A percentile compares a stretch with the other conserved stretches of the same genome.
Conservation (phyloP, 129 eudicot genomes). For the Chrysanthemum seticuspe region DNA sequence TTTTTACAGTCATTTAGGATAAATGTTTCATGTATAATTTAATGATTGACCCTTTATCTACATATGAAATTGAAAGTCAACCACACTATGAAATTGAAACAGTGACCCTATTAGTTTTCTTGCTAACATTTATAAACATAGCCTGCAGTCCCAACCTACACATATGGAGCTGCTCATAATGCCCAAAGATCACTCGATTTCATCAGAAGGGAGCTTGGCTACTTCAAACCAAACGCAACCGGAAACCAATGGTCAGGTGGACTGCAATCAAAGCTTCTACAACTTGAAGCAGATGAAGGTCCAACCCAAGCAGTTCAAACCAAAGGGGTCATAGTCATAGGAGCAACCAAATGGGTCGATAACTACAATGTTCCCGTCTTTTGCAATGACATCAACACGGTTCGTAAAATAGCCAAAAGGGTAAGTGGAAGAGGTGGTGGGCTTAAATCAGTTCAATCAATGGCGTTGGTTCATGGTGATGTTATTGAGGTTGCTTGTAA, state of each 20-base stretch:
- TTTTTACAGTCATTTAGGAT: too few species aligned
- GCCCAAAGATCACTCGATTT: conserved; percentile 70
- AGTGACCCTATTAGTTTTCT: background rate
- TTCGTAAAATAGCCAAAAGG: conserved; percentile 69
- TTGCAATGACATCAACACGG: conserved; percentile 55
- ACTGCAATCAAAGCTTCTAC: conserved; percentile 37
- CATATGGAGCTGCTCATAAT: conserved; percentile 84
- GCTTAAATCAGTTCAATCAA: conserved; percentile 78
- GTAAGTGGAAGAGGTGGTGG: conserved; percentile 92
- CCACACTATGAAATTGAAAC: background rate
- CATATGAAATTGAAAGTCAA: background rate
- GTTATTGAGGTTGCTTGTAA: conserved; percentile 94
- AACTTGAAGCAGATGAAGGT: conserved; percentile 71
- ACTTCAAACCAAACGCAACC: conserved; percentile 71
- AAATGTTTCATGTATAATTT: too few species aligned
- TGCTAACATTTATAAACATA: conserved; percentile 32
- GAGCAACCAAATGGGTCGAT: conserved; percentile 88
- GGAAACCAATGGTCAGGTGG: conserved; percentile 85
- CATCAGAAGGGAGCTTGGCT: conserved; percentile 82
- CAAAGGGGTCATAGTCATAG: conserved; percentile 78
- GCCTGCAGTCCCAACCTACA: conserved; percentile 88
- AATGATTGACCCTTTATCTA: too few species aligned
- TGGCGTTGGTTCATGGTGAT: conserved; percentile 90
- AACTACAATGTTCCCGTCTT: conserved; percentile 88
- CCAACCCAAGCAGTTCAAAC: conserved; percentile 47